These are phyloP conservation scores for Apiospora phragmitis DNA, from an alignment of 2,329 filamentous ascomycete genomes.

Conservation along the genomic window DNA sequence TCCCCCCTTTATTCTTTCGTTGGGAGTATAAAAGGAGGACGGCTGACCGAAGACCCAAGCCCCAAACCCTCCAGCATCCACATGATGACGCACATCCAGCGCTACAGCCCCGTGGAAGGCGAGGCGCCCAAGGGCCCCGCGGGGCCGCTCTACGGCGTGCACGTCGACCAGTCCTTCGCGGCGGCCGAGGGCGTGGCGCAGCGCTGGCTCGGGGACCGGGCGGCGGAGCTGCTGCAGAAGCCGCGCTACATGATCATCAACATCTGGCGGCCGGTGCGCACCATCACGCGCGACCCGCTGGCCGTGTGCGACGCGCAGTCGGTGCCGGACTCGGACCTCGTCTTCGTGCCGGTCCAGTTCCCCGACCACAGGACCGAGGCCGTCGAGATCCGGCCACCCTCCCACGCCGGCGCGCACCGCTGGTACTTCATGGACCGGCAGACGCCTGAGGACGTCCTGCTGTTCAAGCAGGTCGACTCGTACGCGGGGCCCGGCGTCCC, in stretches of 20 bases:
- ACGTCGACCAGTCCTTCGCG: conserved; percentile 3
- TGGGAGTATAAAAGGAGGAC: neutral
- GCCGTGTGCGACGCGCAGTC: conserved; percentile 10
- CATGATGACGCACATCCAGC: conserved; percentile 7
- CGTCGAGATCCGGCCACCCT: neutral
- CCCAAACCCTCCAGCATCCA: conserved; percentile 10
- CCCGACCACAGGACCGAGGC: conserved; percentile 11
- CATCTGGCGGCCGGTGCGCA: conserved; percentile 9
- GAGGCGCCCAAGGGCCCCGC: conserved; percentile 5
- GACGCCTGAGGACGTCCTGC: conserved; percentile 6
- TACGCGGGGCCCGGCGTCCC: neutral
- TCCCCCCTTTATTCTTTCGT: neutral
- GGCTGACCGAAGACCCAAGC: neutral
- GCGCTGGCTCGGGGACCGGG: neutral
- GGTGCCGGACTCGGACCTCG: conserved; percentile 7
- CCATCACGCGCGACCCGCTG: conserved; percentile 5
- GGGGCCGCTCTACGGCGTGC: conserved; percentile 4
- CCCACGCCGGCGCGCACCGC: neutral
- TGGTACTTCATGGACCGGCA: conserved; percentile 7
- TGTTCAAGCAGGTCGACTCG: conserved; percentile 8
- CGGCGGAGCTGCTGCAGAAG: conserved; percentile 5
- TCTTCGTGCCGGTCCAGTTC: conserved; percentile 8
- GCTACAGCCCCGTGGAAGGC: conserved; percentile 3
- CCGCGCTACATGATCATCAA: conserved; percentile 11
- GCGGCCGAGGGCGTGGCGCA: conserved; percentile 1